Base-by-base conservation (phyloP, 2,329 filamentous ascomycete species). In the Calycina herbarum region DNA sequence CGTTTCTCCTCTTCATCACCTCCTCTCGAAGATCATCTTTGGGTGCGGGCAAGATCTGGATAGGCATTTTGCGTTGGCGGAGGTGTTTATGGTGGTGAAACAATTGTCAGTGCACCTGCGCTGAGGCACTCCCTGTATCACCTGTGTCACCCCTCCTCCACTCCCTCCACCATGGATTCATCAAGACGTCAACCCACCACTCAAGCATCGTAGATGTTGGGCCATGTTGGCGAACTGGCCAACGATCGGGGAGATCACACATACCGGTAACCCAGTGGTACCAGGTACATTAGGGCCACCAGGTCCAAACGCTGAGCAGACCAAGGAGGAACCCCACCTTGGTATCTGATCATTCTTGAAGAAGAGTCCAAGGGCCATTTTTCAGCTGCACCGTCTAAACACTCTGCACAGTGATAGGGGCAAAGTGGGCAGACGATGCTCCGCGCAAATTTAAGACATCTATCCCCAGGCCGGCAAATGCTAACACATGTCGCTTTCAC, bases 401-500 rank as follows among this genome's bases (percentile, higher is more conserved):
- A 20, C 2, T 38, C 35, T 38, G 35, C 35, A 17, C 13, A 40
- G 38, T 40, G 20, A 54, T 54, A 54, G 24, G n/a, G 48, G 48
- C 11, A 13, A 27, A 27, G n/a, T 40, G 48, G n/a, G 2, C 48
- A 54, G 10, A 54, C 20, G 10, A 54, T 54, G 48, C 48, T 54
- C 48, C 48, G 20, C 48, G 48, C 20, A 20, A 27, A 24, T 27
- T 54, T 54, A 11, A 11, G 1, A 24, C 13, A 27, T 13, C 10
- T 13, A 11, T 54, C 24, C 24, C 48, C 48, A 24, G 4, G 20
- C 20, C 48, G 42, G 17, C 48, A 54, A 27, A 29, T 24, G 48
- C 24, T 54, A 24, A 51, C 29, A 58, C 54, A 71, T 71, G 70
- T 83, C 74, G 82, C 78, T 38, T 76, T 68, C 67, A 69, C 64